Base-by-base conservation (phyloP, 345 rosid genomes). In the Brassica nigra region DNA sequence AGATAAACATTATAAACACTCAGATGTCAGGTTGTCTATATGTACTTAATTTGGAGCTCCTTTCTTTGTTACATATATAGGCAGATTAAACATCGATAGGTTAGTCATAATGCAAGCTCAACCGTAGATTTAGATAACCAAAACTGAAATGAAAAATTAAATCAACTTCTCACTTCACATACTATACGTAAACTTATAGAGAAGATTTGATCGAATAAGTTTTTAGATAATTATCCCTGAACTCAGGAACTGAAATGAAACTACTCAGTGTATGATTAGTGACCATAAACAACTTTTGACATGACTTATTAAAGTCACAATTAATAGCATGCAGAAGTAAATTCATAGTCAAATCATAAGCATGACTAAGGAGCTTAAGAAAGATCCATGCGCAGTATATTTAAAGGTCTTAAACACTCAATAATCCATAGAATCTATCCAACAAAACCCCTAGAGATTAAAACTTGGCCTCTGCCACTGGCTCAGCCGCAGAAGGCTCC, bases 401-500 rank as follows among this genome's bases (percentile, higher is more conserved):
- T 44, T 44, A 44, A 44, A 44, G 52, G 52, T 12, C 15, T 44
- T 44, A 44, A 44, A 42, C 49, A 10, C 49, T 42, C 14, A 42
- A 42, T 11, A 44, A 36, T 36, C 42, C 8, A 7, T 7, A 36
- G 9, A 36, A 36, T 36, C 8, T 30, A 30, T 30, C 31, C 36
- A 47, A 28, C 20, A 52, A 5, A 52, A 14, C 27, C 70, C n/a
- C 33, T 39, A 42, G 49, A 47, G 47, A 63, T 6, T 28, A 42
- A 42, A 10, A 42, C 49, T 42, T 10, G 18, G 18, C 18, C 18
- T 18, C 18, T 18, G 18, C 62, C 4, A 20, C 73, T 14, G 68
- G 77, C 59, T 72, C 77, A 72, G 52, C 81, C n/a, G 36, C 36
- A 18, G 18, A 18, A 18, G 18, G 18, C 18, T 18, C 18, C 47